Evolutionary conservation across 148 eudicot genomes (phyloP).

Genomic region (Chenopodium quinoa): DNA sequence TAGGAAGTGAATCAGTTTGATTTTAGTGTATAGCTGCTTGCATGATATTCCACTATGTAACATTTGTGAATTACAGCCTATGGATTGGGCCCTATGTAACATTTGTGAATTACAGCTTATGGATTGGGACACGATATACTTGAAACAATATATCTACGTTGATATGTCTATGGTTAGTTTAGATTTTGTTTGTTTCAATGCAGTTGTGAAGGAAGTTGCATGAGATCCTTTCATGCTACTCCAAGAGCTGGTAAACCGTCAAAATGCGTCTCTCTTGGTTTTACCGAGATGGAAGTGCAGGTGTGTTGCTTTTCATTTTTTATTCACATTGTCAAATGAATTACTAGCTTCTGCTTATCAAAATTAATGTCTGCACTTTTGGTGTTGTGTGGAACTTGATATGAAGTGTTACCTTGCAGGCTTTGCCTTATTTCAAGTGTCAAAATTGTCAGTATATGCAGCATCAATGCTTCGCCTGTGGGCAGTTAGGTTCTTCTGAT

Average conservation of each 20-base stretch:
- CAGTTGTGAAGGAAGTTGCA: conserved; percentile 92
- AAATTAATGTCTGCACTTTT: background rate
- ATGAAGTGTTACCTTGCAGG: conserved; percentile 41
- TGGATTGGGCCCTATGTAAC: no score
- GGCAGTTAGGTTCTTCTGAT: conserved; percentile 86
- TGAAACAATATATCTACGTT: background rate
- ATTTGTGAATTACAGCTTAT: no score
- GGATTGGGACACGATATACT: background rate
- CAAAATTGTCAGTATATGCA: conserved; percentile 61
- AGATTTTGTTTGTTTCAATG: conserved; percentile 13
- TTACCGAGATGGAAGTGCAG: conserved; percentile 52
- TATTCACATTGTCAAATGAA: background rate
- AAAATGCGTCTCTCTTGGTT: conserved; percentile 62
- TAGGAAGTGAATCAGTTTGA: background rate
- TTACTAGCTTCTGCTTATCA: background rate
- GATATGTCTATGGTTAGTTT: background rate
- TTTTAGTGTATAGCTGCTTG: background rate
- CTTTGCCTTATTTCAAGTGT: conserved; percentile 51
- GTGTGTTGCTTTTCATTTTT: conserved; percentile 35
- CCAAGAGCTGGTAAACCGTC: conserved; percentile 51
- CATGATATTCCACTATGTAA: background rate
- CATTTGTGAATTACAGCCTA: background rate
- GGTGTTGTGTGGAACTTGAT: background rate
- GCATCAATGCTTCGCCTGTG: conserved; percentile 90
- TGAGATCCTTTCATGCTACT: conserved; percentile 92